Evolutionary conservation across 1,284 basidiomycete species (phyloP).

Genomic region (Mycosarcoma mackinlayi): DNA sequence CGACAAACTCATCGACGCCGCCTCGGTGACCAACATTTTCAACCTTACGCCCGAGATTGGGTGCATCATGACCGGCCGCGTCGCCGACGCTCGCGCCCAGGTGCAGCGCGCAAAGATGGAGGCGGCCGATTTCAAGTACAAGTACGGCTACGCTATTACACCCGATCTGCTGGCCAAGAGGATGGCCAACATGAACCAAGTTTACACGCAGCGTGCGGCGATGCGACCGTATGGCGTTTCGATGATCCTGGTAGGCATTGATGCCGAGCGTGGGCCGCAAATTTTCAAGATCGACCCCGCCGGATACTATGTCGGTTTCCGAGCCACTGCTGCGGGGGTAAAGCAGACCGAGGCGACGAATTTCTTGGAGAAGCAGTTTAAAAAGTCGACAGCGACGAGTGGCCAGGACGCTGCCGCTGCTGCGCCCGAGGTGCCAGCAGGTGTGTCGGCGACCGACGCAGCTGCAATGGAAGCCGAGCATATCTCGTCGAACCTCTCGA

Average conservation of each 20-base stretch:
- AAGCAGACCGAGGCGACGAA: conserved; percentile 99
- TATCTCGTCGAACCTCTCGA: conserved; percentile 40
- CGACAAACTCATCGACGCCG: conserved; percentile 96
- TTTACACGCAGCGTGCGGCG: conserved; percentile 95
- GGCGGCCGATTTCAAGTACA: conserved; percentile 94
- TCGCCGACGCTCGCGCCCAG: conserved; percentile 93
- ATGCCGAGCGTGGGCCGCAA: conserved; percentile 86
- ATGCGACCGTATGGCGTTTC: conserved; percentile 97
- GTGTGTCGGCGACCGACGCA: conserved; percentile 45
- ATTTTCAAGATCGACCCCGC: conserved; percentile 98
- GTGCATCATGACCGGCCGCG: conserved; percentile 95
- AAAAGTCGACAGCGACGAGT: conserved; percentile 75
- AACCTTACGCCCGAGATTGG: conserved; percentile 96
- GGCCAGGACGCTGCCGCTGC: neutral
- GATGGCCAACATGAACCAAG: conserved; percentile 98
- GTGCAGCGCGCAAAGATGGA: conserved; percentile 87
- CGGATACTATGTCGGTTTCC: conserved; percentile 97
- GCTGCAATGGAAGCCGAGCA: conserved; percentile 55
- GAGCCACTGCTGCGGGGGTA: conserved; percentile 93
- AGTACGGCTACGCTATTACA: conserved; percentile 95
- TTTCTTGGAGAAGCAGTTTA: conserved; percentile 96
- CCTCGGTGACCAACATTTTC: conserved; percentile 94
- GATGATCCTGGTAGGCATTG: conserved; percentile 95
- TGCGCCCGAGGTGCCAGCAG: neutral
- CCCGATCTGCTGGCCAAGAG: conserved; percentile 92